Evolutionary conservation across 805 yeast genomes (phyloP).

Genomic region (Cyberlindnera veronae): DNA sequence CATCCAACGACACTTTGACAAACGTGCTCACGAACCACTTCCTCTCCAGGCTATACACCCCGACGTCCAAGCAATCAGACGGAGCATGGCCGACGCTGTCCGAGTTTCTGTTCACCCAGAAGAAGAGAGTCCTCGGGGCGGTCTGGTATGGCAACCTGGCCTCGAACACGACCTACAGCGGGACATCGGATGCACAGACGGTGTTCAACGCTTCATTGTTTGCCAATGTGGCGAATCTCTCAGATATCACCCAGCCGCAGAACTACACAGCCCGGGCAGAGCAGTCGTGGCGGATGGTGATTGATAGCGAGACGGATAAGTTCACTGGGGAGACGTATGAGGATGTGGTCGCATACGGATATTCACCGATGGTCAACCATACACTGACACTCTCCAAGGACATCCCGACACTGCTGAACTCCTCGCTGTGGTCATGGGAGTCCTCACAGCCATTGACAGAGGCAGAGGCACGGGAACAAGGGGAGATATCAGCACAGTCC

Average conservation of each 20-base stretch:
- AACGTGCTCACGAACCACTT: slow-evolving; percentile 19
- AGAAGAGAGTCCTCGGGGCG: slow-evolving; percentile 36
- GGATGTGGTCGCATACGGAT: slow-evolving; percentile 52
- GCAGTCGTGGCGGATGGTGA: slow-evolving; percentile 36
- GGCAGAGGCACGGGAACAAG: slow-evolving; percentile 19
- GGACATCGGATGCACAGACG: slow-evolving; percentile 18
- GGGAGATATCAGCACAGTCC: slow-evolving; percentile 16
- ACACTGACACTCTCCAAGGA: slow-evolving; percentile 23
- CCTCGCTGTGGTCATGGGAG: slow-evolving; percentile 75
- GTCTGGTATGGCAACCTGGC: slow-evolving; percentile 30
- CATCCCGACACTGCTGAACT: slow-evolving; percentile 32
- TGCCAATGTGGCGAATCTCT: not conserved
- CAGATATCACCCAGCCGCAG: slow-evolving; percentile 4
- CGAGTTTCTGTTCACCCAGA: slow-evolving; percentile 32
- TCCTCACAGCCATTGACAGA: slow-evolving; percentile 44
- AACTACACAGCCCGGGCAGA: slow-evolving; percentile 8
- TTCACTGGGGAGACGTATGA: slow-evolving; percentile 36
- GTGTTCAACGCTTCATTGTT: slow-evolving; percentile 23
- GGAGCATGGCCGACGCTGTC: slow-evolving; percentile 36
- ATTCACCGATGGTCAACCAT: slow-evolving; percentile 57
- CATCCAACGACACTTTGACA: slow-evolving; percentile 25
- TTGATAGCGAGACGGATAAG: slow-evolving; percentile 22
- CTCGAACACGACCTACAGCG: slow-evolving; percentile 30
- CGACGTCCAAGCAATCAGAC: slow-evolving; percentile 25
- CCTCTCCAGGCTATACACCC: slow-evolving; percentile 28